Base-by-base conservation (phyloP, 768 basidiomycete genomes). In the Russula brevipes region DNA sequence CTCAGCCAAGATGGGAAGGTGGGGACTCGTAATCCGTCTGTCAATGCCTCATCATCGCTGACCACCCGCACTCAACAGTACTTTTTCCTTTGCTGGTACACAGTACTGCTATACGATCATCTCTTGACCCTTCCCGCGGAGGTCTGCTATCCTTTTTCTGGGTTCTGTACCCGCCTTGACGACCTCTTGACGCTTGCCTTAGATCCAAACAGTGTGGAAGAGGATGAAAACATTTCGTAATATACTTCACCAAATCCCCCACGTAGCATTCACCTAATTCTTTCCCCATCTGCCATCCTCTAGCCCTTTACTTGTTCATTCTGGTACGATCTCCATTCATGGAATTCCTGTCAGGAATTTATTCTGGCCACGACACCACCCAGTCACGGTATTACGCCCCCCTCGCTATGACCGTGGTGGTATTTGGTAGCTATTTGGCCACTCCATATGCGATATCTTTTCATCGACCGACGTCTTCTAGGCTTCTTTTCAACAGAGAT, bases 151-250 rank as follows among this genome's bases (percentile, higher is more conserved):
- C 33, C 24, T 42, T 24, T 55, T 39, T 31, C 30, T 3, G 9
- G 30, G 14, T 35, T n/a, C 12, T 51, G 9, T 31, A 16, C 39
- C 16, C 7, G 8, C n/a, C 36, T 19, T n/a, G 10, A 19, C 36
- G 30, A 53, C 8, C 35, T 42, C 42, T 9, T 52, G 45, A 14
- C 44, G 7, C 49, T n/a, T 12, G 35, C 11, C 16, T 12, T 41
- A 67, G 66, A 30, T 67, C n/a, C 56, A 65, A 24, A 65, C 59
- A 6, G 64, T 67, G 10, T 67, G 66, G 66, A 67, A 67, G 52
- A 61, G 56, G 46, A 67, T 59, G 54, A 67, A 67, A 53, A 61
- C 66, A 10, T 65, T 60, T 17, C 59, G 66, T 67, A 45, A 24
- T 24, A 24, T 24, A 64, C 46, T 30, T 30, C 50, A n/a, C 14